phyloP scores from a whole-genome alignment of 257 asterid species.

The Dorcoceras hygrometricum region DNA sequence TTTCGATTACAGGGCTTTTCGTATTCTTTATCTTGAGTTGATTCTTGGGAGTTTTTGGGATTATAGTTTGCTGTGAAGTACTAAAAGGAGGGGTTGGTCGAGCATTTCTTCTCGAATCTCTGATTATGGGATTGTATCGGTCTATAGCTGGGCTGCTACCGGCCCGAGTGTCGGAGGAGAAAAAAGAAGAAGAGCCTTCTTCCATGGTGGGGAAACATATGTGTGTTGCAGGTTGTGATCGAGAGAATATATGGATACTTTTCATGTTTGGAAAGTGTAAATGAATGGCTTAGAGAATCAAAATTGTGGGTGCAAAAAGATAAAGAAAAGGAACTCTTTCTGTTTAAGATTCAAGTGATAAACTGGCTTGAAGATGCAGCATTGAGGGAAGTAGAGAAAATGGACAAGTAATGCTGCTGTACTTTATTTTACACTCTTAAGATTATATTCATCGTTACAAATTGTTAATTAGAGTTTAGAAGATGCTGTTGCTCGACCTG shows the following conservation, averaged over 20 bases:
- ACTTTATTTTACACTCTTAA: too few species aligned
- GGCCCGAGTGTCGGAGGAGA: conserved; percentile 31
- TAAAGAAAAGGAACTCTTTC: not conserved
- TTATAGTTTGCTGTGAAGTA: conserved; percentile 26
- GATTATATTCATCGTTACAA: not conserved
- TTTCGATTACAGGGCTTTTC: conserved; percentile 20
- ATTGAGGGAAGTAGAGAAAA: too few species aligned
- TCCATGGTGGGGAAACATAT: conserved; percentile 49
- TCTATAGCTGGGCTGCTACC: conserved; percentile 51
- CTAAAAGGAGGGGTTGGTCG: conserved; percentile 23
- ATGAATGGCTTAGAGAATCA: not conserved
- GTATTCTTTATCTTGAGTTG: conserved; percentile 26
- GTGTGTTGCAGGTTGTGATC: conserved; percentile 65
- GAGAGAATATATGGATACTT: conserved; percentile 57
- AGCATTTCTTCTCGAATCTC: conserved; percentile 41
- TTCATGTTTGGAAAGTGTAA: conserved; percentile 33
- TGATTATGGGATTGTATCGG: conserved; percentile 51
- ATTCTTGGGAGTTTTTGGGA: conserved; percentile 28
- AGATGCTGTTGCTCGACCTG: too few species aligned
- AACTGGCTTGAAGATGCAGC: not conserved
- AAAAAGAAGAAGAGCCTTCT: conserved; percentile 30
- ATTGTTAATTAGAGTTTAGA: too few species aligned
- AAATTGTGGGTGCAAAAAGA: not conserved
- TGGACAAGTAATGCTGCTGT: too few species aligned
- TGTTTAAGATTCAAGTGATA: not conserved